These are phyloP conservation scores for Geotrichum citri-aurantii DNA, from an alignment of 1,139 yeast genomes.

Conservation along the genomic window DNA sequence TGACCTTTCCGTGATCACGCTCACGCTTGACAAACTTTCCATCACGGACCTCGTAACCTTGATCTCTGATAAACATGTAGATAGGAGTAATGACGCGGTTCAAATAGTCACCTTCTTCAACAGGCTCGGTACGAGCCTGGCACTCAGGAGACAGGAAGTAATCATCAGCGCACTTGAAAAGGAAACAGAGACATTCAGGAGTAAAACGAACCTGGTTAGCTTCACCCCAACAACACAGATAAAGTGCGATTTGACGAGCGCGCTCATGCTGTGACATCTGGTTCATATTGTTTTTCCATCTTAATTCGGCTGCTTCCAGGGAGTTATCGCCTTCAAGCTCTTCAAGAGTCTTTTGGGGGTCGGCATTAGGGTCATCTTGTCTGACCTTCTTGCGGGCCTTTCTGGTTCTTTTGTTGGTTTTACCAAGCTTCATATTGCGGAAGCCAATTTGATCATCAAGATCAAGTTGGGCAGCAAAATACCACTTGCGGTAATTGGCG, in stretches of 20 bases:
- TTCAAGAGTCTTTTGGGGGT: conserved; percentile 54
- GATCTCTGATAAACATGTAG: conserved; percentile 85
- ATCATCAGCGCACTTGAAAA: conserved; percentile 89
- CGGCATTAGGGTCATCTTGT: conserved; percentile 46
- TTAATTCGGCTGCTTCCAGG: conserved; percentile 71
- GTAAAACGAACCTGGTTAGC: conserved; percentile 95
- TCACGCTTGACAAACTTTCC: conserved; percentile 97
- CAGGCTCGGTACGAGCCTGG: conserved; percentile 67
- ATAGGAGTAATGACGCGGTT: conserved; percentile 90
- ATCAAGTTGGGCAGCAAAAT: conserved; percentile 87
- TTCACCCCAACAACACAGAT: conserved; percentile 95
- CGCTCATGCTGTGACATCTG: conserved; percentile 65
- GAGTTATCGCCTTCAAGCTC: conserved; percentile 86
- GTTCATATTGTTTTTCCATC: conserved; percentile 80
- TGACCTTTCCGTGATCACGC: conserved; percentile 86
- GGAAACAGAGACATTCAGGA: conserved; percentile 87
- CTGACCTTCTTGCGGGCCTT: conserved; percentile 55
- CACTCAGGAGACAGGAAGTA: conserved; percentile 83
- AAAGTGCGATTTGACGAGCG: conserved; percentile 84
- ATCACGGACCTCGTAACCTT: conserved; percentile 89
- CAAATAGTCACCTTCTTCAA: conserved; percentile 93
- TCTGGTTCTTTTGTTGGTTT: conserved; percentile 50
- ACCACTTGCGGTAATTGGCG: conserved; percentile 92
- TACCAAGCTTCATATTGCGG: conserved; percentile 74
- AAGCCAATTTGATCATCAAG: conserved; percentile 77